Conservation (phyloP, 257 asterid species). For the Penstemon newberryi region DNA sequence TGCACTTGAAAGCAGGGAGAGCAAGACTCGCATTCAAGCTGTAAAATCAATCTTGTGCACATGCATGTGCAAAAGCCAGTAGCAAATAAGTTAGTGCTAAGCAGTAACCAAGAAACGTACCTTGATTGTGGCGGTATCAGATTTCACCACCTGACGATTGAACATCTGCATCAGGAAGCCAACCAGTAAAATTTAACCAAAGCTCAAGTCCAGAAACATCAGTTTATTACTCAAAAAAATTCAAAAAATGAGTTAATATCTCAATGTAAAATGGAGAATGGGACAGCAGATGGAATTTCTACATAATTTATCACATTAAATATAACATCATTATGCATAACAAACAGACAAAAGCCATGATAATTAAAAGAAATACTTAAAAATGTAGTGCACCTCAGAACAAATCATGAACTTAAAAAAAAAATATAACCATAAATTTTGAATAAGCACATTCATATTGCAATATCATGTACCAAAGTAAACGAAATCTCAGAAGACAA, state of each 20-base stretch:
- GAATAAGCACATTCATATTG: no score
- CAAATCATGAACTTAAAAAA: slow-evolving; percentile 1
- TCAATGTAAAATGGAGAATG: slow-evolving; percentile 16
- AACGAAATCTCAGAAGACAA: slow-evolving; percentile 34
- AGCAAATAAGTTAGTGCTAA: no score
- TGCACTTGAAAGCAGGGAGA: no score
- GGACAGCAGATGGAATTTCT: neutral
- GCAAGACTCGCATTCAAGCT: neutral
- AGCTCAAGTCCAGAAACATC: slow-evolving; percentile 1
- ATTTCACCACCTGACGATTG: slow-evolving; percentile 87
- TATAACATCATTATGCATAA: neutral
- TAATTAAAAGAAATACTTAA: neutral
- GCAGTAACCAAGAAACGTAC: slow-evolving; percentile 34
- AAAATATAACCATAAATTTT: neutral
- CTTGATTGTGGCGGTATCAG: slow-evolving; percentile 93
- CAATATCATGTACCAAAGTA: neutral
- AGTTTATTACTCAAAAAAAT: neutral
- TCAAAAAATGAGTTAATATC: neutral
- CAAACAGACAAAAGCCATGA: no score
- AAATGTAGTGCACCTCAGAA: neutral
- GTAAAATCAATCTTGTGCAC: no score
- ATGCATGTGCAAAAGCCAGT: no score
- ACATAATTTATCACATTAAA: neutral
- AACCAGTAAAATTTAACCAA: slow-evolving; percentile 14
- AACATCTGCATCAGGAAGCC: slow-evolving; percentile 61